Conservation (phyloP, 148 eudicot species). For the Rhododendron williamsianum region DNA sequence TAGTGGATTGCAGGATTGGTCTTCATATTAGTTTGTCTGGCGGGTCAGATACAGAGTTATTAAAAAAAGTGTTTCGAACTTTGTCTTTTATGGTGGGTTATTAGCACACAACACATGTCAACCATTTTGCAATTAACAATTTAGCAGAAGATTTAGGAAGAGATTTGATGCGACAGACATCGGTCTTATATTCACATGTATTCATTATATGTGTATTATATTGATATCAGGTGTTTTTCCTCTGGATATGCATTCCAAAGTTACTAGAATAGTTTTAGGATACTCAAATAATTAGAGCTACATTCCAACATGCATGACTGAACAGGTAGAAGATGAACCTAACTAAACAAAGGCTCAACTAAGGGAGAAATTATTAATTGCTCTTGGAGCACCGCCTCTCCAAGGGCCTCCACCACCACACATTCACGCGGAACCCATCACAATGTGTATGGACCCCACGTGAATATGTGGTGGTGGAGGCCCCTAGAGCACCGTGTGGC, state of each 20-base stretch:
- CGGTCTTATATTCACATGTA: background rate
- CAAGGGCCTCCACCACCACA: no score
- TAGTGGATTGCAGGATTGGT: background rate
- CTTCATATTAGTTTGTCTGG: background rate
- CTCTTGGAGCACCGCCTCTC: background rate
- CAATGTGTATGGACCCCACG: no score
- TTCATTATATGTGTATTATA: background rate
- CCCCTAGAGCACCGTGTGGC: no score
- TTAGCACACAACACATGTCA: constrained; percentile 1
- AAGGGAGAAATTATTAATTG: background rate
- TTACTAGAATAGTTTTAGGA: background rate
- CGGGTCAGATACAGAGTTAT: background rate
- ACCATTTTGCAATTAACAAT: constrained; percentile 1
- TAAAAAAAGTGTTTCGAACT: background rate
- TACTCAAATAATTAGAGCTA: background rate
- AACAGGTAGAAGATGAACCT: background rate
- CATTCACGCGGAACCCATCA: no score
- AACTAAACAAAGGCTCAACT: background rate
- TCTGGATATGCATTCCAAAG: background rate
- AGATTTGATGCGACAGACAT: background rate
- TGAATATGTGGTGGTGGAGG: no score
- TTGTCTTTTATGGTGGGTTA: background rate
- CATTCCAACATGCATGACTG: background rate
- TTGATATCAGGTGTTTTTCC: background rate
- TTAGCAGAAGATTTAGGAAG: background rate